Base-by-base conservation (phyloP, 1,284 basidiomycete species). In the Porodaedalea pini region DNA sequence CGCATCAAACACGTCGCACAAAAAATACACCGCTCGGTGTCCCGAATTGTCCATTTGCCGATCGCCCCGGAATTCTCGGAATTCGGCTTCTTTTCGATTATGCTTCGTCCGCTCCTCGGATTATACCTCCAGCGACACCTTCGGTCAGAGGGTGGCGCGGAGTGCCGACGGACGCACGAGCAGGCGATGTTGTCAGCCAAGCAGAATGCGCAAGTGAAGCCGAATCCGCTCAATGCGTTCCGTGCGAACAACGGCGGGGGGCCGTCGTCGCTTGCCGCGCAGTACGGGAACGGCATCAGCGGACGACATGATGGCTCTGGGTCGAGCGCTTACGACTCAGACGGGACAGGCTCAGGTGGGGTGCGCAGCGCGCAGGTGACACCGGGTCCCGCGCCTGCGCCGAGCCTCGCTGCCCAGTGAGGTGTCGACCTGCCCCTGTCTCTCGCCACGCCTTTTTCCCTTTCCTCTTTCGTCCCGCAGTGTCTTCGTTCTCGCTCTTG, bases 131-230 rank as follows among this genome's bases (percentile, higher is more conserved):
- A 58, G 57, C 57, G 57, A 31, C 57, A 58, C 39, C 57, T 91
- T 62, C 85, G 88, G 67, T 91, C 88, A 49, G 88, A 91, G 68
- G 86, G 87, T 62, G 88, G 88, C 62, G 82, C 85, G 54, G 87
- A 90, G 45, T 91, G 88, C 69, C 77, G 83, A 60, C 73, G 73
- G 60, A 71, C 75, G 44, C 64, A 66, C 29, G 68, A 66, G 47
- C 56, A 60, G 48, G 59, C 41, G 19, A 19, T 49, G 25, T 34
- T 27, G 27, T 23, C 43, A 4, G 39, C 32, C 32, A 58, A 55
- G 43, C 50, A 44, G 25, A 56, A 36, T 21, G 37, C 32, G 13
- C 49, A 51, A 25, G 2, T 51, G 19, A 45, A 43, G 36, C 39
- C 32, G 19, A 58, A 34, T 25, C 51, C 31, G 3, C 44, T 41